Base-by-base conservation (phyloP, 163 green algal genomes). In the Coccomyxa subellipsoidea region DNA sequence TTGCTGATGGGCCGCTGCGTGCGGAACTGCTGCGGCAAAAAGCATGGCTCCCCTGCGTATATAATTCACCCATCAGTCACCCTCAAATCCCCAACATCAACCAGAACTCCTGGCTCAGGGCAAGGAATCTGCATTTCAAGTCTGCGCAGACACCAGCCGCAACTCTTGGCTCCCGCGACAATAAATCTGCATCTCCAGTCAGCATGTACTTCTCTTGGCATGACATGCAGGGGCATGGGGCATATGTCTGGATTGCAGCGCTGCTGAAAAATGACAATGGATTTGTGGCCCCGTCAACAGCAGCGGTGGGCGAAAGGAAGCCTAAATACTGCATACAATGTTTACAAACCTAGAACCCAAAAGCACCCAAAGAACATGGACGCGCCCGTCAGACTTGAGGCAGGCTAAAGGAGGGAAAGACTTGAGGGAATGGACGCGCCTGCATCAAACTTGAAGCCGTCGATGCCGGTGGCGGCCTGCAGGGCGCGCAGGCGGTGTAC, bases 401-500 rank as follows among this genome's bases (percentile, higher is more conserved):
- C n/a, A n/a, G n/a, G n/a, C n/a, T n/a, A n/a, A n/a, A n/a, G n/a
- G n/a, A n/a, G n/a, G n/a, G n/a, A n/a, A n/a, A n/a, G n/a, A n/a
- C n/a, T n/a, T n/a, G n/a, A n/a, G n/a, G n/a, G n/a, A n/a, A 59
- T 12, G 47, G 47, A 18, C 47, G 21, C 47, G 23, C 47, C 47
- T 27, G 47, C 47, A 7, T 94, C 90, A 53, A 94, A 94, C 85
- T 94, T 94, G 83, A 93, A 94, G 31, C 90, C 90, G 80, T 94
- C 90, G 38, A 94, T 83, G 38, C 83, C 84, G 12, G 88, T 87
- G 21, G 82, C 53, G 2, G 77, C 83, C 81, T 92, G 90, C 35
- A 93, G 84, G 3, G n/a, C 36, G 35, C 83, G 80, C 75, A 94
- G 79, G 12, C 88, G 79, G 34, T 34, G n/a, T 38, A 92, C 83